Evolutionary conservation across 805 yeast genomes (phyloP).

Genomic region (Barnettozyma californica): DNA sequence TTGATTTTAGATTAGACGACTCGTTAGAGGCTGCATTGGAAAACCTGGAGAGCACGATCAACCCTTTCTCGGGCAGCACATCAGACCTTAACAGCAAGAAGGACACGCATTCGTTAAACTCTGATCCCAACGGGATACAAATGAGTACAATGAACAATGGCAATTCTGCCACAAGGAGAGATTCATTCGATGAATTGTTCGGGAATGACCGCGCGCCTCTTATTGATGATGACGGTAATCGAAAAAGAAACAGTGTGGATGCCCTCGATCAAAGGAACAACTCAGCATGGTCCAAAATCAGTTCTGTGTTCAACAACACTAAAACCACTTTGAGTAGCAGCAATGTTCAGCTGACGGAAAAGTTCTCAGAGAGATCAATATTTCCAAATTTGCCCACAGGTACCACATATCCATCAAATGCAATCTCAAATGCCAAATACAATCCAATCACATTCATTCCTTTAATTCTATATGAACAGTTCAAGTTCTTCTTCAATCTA

Average conservation of each 20-base stretch:
- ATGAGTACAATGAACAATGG: conserved; percentile 26
- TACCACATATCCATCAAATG: conserved; percentile 53
- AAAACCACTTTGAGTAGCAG: conserved; percentile 2
- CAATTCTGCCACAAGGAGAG: conserved; percentile 15
- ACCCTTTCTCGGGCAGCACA: conserved; percentile 27
- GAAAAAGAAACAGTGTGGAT: conserved; percentile 5
- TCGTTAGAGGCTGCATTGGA: conserved; percentile 64
- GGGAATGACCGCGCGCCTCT: conserved; percentile 17
- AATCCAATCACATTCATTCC: conserved; percentile 86
- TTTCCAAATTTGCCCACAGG: conserved; percentile 37
- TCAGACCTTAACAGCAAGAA: conserved; percentile 5
- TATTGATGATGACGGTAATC: conserved; percentile 1
- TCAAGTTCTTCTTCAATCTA: conserved; percentile 91
- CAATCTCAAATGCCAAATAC: conserved; percentile 91
- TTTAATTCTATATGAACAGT: conserved; percentile 85
- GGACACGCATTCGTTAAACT: conserved; percentile 26
- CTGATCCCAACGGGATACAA: conserved; percentile 29
- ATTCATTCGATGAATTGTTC: conserved; percentile 23
- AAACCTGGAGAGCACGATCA: conserved; percentile 34
- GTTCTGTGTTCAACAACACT: conserved; percentile 5
- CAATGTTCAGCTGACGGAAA: conserved; percentile 24
- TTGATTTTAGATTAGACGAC: conserved; percentile 59
- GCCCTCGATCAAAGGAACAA: neutral
- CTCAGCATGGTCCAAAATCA: conserved; percentile 16
- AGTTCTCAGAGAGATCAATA: conserved; percentile 34